Evolutionary conservation across 192 early-diverging fungal species (phyloP).

Genomic region (Polychytrium aggregatum): DNA sequence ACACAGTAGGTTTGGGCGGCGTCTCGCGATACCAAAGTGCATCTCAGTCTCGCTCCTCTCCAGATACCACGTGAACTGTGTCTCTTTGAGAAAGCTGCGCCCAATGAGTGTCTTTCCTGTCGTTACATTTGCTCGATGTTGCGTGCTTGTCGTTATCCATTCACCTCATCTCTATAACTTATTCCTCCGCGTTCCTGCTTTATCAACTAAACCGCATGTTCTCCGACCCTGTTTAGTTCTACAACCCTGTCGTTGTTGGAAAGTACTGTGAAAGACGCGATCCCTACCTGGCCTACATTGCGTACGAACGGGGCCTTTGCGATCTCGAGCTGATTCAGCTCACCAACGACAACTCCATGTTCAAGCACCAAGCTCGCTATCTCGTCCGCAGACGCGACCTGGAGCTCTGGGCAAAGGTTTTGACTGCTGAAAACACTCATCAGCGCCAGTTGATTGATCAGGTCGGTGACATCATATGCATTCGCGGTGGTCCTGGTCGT

Average conservation of each 20-base stretch:
- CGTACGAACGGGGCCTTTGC: constrained; percentile 90
- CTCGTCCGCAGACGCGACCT: constrained; percentile 80
- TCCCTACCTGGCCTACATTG: constrained; percentile 88
- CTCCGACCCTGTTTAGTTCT: constrained; percentile 56
- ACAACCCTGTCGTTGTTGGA: constrained; percentile 85
- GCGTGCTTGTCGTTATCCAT: too few relatives aligned
- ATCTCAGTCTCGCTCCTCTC: too few relatives aligned
- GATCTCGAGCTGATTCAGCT: constrained; percentile 90
- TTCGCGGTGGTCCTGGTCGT: too few relatives aligned
- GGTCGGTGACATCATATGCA: constrained; percentile 23
- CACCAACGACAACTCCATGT: constrained; percentile 97
- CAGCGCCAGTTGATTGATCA: constrained; percentile 90
- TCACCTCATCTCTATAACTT: too few relatives aligned
- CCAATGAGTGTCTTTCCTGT: too few relatives aligned
- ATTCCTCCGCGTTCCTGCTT: background rate
- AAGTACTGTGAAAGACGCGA: constrained; percentile 99
- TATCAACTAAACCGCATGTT: too few relatives aligned
- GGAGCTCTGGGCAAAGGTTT: constrained; percentile 73
- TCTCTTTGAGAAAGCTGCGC: too few relatives aligned
- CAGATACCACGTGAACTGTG: too few relatives aligned
- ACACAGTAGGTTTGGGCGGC: constrained; percentile 34
- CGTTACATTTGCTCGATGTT: too few relatives aligned
- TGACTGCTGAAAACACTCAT: constrained; percentile 68
- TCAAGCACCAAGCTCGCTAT: constrained; percentile 98
- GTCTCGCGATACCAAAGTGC: too few relatives aligned